phyloP scores from a whole-genome alignment of 1,284 basidiomycete species.

The Thecaphora thlaspeos region DNA sequence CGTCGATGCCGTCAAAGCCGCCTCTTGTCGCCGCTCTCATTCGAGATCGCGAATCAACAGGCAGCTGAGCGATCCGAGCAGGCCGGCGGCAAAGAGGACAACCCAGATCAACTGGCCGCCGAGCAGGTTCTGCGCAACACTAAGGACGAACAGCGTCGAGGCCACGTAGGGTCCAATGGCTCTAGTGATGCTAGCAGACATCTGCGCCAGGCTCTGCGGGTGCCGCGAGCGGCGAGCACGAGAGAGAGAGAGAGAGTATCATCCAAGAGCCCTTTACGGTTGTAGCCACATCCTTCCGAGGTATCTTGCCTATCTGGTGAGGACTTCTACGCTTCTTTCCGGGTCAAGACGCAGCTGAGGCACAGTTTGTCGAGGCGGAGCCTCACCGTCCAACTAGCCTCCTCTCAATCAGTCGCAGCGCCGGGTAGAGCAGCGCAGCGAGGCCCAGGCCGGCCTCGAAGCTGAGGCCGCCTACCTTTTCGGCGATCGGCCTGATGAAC shows the following conservation, averaged over 20 bases:
- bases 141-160: slow-evolving; percentile 35
- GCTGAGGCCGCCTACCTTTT: slow-evolving; percentile 55
- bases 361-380: too few relatives aligned
- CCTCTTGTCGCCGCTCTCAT: not conserved
- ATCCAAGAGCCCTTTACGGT: too few relatives aligned
- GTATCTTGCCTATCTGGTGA: too few relatives aligned
- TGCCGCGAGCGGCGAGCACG: too few relatives aligned
- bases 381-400: slow-evolving; percentile 30
- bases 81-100: slow-evolving; percentile 11
- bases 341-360: too few relatives aligned
- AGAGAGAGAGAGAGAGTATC: too few relatives aligned
- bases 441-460: slow-evolving; percentile 58
- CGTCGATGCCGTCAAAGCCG: too few relatives aligned
- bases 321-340: too few relatives aligned
- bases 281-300: too few relatives aligned
- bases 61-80: slow-evolving; percentile 9
- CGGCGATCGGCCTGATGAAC: slow-evolving; percentile 51
- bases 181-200: slow-evolving; percentile 16
- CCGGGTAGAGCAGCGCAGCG: slow-evolving; percentile 48
- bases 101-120: slow-evolving; percentile 43
- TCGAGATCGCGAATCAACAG: slow-evolving; percentile 16
- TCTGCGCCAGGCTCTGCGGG: slow-evolving; percentile 36
- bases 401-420: slow-evolving; percentile 51
- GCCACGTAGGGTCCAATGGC: slow-evolving; percentile 36
- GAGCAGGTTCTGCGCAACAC: slow-evolving; percentile 18